These are phyloP conservation scores for Syzygium malaccense DNA, from an alignment of 441 rosid genomes.

Conservation along the genomic window DNA sequence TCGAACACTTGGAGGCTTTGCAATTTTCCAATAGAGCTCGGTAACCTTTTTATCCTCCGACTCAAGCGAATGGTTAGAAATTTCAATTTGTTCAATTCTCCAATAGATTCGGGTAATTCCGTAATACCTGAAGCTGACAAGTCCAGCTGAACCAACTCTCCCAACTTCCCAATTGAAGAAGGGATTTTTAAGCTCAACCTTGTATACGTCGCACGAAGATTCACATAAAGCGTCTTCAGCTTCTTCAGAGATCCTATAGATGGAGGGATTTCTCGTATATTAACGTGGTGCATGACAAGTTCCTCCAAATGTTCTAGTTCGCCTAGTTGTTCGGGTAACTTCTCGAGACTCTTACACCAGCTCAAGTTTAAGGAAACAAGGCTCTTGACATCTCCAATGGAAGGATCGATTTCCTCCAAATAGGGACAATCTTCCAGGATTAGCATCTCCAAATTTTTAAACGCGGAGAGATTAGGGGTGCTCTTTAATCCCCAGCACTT, in stretches of 20 bases:
- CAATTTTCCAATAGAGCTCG: no score
- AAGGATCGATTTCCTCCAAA: neutral
- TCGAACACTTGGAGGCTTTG: accelerated
- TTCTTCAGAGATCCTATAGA: neutral
- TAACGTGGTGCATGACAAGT: accelerated
- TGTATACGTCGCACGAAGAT: no score
- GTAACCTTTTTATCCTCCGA: accelerated
- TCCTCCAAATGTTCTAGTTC: neutral
- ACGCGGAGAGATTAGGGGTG: neutral
- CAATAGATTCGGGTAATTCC: no score
- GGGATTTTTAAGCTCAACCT: neutral
- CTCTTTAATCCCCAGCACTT: accelerated
- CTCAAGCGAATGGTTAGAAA: accelerated
- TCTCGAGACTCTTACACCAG: accelerated
- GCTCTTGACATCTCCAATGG: neutral
- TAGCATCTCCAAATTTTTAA: neutral
- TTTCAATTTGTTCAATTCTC: no score
- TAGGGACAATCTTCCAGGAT: accelerated
- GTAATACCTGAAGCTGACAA: accelerated
- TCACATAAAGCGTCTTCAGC: neutral
- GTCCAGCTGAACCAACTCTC: neutral
- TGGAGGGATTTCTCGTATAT: accelerated
- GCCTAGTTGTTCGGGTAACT: neutral
- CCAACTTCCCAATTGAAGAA: neutral
- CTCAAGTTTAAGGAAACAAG: neutral